Evolutionary conservation across 2,329 filamentous ascomycete genomes (phyloP), one percentile per base, ranked within the genome.

Genomic region (Fusarium tuaranense): DNA sequence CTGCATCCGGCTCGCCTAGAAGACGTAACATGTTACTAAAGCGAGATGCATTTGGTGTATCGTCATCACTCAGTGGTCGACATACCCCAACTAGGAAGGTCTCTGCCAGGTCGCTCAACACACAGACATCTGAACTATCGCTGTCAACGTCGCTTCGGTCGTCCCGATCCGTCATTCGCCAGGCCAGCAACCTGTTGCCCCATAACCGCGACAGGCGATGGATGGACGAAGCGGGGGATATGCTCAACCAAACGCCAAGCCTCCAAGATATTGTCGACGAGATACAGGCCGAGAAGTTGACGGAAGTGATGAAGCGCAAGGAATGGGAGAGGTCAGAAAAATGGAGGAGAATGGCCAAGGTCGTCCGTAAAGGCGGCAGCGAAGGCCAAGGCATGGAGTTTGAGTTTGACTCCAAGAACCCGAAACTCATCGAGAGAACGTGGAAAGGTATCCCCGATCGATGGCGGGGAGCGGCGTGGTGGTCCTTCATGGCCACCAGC

Each of bases 381-480:
- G 85, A 88, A 67, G 87, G 87, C 44, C 85, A 89, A 78, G 90
- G 90, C 59, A 86, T 89, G 80, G 90, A 90, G 65, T 91, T 90
- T 84, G 84, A 90, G 71, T 98, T 98, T 80, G 95, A 98, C 82
- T 89, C 90, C 41, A 91, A 89, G 73, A 94, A 93, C 81, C 88
- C 93, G n/a, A 95, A 98, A 82, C 87, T 99, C 51, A 92, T 98
- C 68, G 93, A 95, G 75, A 91, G 97, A 66, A 97, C 95, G 1
- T 99, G 97, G 97, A 99, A 99, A 82, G 97, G 97, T 34, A 98
- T 99, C 73, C 97, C 97, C 0, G 97, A 99, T 83, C 92, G 95
- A 72, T 99, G 97, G 97, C 93, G 97, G 62, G 91, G 93, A 36
- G 93, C 94, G 2, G 97, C 96, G 3, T 99, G 97, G 97, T 96